Evolutionary conservation across 805 yeast genomes (phyloP).

Genomic region (Tanozyma kutaoensis): DNA sequence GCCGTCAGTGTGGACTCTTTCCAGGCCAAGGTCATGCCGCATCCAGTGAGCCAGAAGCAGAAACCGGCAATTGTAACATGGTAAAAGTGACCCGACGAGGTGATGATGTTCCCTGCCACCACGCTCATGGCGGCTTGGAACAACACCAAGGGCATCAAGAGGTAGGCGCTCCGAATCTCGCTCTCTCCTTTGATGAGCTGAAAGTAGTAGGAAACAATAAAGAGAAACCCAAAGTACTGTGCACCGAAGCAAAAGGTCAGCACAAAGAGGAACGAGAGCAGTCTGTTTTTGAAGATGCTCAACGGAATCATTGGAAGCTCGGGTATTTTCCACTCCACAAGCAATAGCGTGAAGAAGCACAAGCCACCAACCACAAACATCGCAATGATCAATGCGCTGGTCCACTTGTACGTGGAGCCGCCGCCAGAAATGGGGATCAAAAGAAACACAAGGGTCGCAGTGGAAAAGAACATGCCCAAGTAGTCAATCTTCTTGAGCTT

Average conservation of each 20-base stretch:
- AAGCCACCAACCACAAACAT: conserved; percentile 9
- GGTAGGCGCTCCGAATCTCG: conserved; percentile 26
- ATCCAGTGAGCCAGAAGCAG: conserved; percentile 26
- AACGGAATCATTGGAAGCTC: conserved; percentile 43
- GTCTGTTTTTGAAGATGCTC: conserved; percentile 21
- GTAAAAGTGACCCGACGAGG: conserved; percentile 28
- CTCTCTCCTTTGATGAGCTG: conserved; percentile 29
- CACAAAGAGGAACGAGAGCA: conserved; percentile 16
- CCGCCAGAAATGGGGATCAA: conserved; percentile 51
- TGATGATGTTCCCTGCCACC: conserved; percentile 31
- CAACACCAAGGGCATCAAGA: conserved; percentile 26
- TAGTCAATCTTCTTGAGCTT: conserved; percentile 1
- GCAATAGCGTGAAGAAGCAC: conserved; percentile 25
- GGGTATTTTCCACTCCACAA: conserved; percentile 37
- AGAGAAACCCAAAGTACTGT: conserved; percentile 31
- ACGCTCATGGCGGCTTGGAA: conserved; percentile 28
- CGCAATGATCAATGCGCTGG: conserved; percentile 22
- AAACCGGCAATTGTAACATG: conserved; percentile 28
- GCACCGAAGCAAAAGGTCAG: conserved; percentile 35
- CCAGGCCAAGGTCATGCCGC: conserved; percentile 23
- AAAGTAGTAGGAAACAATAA: conserved; percentile 36
- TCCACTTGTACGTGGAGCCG: conserved; percentile 46
- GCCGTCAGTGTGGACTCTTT: conserved; percentile 16
- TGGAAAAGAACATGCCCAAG: conserved; percentile 33
- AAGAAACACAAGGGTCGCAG: conserved; percentile 34